Evolutionary conservation across 805 yeast species (phyloP).

Genomic region (Ogataea allantospora): DNA sequence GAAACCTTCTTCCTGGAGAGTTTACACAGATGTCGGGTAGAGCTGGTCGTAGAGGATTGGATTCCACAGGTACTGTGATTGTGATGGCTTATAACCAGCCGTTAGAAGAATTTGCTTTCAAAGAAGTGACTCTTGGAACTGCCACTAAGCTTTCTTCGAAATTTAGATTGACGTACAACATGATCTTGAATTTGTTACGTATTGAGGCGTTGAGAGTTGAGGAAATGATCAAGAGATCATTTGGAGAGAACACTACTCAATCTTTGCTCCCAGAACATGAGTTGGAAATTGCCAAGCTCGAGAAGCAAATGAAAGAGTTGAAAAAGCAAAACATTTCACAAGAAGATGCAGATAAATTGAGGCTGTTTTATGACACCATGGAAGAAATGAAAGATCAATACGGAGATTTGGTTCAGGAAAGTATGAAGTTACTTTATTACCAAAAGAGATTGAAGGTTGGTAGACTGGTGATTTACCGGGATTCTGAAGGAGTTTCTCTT

Average conservation of each 20-base stretch:
- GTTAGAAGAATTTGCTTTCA: slow-evolving; percentile 54
- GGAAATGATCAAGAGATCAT: slow-evolving; percentile 95
- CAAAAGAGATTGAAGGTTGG: slow-evolving; percentile 52
- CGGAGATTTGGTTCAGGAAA: slow-evolving; percentile 44
- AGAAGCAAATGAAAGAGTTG: slow-evolving; percentile 39
- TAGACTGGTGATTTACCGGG: slow-evolving; percentile 57
- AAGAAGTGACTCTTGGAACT: slow-evolving; percentile 80
- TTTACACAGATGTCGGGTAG: slow-evolving; percentile 99
- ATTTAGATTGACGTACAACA: slow-evolving; percentile 90
- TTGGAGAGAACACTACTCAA: slow-evolving; percentile 87
- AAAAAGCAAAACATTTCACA: slow-evolving; percentile 38
- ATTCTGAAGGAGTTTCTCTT: slow-evolving; percentile 36
- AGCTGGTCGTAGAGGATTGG: slow-evolving; percentile 97
- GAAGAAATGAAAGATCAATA: slow-evolving; percentile 45
- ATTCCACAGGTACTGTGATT: slow-evolving; percentile 90
- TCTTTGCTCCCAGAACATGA: slow-evolving; percentile 84
- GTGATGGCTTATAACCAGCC: slow-evolving; percentile 81
- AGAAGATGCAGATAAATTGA: slow-evolving; percentile 41
- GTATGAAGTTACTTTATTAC: slow-evolving; percentile 47
- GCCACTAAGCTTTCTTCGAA: slow-evolving; percentile 91
- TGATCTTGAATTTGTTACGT: slow-evolving; percentile 87
- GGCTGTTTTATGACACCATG: slow-evolving; percentile 43
- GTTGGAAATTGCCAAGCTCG: slow-evolving; percentile 54
- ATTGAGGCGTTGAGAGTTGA: slow-evolving; percentile 96
- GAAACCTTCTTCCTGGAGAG: slow-evolving; percentile 90